Evolutionary conservation across 129 eudicot genomes (phyloP).

Genomic region (Lactuca saligna): DNA sequence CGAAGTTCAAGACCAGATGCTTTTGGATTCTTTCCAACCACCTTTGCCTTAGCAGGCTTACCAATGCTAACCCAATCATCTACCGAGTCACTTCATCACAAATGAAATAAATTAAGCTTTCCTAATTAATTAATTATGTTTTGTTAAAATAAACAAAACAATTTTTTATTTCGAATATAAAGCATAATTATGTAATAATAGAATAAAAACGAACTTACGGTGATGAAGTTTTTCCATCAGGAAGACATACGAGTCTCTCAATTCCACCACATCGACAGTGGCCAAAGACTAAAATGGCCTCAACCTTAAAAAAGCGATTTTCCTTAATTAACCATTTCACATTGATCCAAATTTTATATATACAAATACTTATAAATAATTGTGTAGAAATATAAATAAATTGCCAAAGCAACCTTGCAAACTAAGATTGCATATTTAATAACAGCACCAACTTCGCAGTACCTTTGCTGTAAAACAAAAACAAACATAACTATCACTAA

Average conservation of each 20-base stretch:
- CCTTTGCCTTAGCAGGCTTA: slow-evolving; percentile 29
- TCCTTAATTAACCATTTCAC: neutral
- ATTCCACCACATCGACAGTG: slow-evolving; percentile 43
- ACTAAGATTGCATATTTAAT: slow-evolving; percentile 27
- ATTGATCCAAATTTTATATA: neutral
- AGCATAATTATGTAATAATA: neutral
- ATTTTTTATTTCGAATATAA: no score
- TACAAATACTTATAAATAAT: neutral
- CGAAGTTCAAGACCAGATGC: slow-evolving; percentile 17
- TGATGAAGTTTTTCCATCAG: slow-evolving; percentile 22
- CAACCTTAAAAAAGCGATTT: slow-evolving; percentile 14
- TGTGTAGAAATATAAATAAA: neutral
- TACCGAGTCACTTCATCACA: slow-evolving; percentile 30
- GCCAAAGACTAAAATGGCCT: slow-evolving; percentile 30
- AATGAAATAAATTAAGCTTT: neutral
- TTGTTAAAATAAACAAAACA: no score
- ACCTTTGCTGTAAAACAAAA: slow-evolving; percentile 23
- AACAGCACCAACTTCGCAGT: slow-evolving; percentile 25
- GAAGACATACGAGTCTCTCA: slow-evolving; percentile 19
- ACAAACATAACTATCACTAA: neutral
- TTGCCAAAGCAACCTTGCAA: slow-evolving; percentile 18
- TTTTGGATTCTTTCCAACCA: slow-evolving; percentile 12
- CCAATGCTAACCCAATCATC: slow-evolving; percentile 33
- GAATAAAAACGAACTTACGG: neutral
- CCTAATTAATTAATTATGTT: no score